Base-by-base conservation (phyloP, 1,284 basidiomycete genomes). In the Apiotrichum siamense region DNA sequence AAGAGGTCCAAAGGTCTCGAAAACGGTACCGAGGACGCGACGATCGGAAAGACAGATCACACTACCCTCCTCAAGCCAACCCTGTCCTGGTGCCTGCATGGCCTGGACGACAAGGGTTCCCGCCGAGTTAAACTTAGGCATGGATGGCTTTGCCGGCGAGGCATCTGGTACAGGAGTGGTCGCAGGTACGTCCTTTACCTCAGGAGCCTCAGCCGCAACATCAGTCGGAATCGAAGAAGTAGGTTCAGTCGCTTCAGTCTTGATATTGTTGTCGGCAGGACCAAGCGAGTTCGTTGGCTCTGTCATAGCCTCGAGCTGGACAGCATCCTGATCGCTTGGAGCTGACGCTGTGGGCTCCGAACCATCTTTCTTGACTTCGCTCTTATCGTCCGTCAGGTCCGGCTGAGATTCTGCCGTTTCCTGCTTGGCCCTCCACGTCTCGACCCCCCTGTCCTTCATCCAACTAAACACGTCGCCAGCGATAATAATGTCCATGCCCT, bases 1-100 rank as follows among this genome's bases (percentile, higher is more conserved):
- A 13, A 80, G 72, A 0, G 79, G 78, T 6, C 79, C 79, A 51
- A 81, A 81, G 0, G 79, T 80, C 54, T 81, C 79, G 32, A 75
- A 75, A 4, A 81, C 77, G 6, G 75, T 65, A 7, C 79, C 79
- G 1, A 80, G 53, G 0, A 80, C 78, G 17, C 70, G 64, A 9
- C 77, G 73, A 54, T 79, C 76, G 26, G 75, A 65, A 55, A 74
- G 76, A 52, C 75, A 77, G 11, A 80, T 67, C 38, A 79, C 61
- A 51, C 74, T 77, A 2, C 77, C 79, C 26, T 77, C 77, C 50
- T 79, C 78, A 18, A 78, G 58, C 63, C 76, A 76, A 20, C 74
- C 72, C 38, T 60, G 56, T 15, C 59, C 63, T 3, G 49, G 41
- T 5, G 45, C 47, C 36, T 64, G 64, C 58, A 67, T 63, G 1